phyloP scores from a whole-genome alignment of 2,329 filamentous ascomycete genomes.

The Alternaria conjuncta region DNA sequence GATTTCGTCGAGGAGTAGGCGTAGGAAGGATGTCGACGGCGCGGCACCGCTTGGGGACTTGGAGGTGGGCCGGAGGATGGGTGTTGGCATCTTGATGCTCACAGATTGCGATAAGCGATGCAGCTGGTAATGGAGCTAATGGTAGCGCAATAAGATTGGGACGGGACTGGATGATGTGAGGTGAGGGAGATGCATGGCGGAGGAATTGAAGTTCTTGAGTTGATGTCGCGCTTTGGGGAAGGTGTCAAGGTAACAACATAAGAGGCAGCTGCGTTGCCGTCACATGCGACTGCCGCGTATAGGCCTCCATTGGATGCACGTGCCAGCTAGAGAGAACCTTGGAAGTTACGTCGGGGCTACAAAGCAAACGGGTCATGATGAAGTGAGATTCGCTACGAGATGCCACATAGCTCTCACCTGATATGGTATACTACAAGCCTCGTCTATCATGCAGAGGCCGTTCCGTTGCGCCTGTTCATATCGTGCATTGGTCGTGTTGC shows the following conservation, averaged over 20 bases:
- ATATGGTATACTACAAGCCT: constrained; percentile 42
- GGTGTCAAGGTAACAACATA: background rate
- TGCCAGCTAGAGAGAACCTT: background rate
- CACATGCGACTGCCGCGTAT: background rate
- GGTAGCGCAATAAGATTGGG: constrained; percentile 10
- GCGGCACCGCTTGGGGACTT: constrained; percentile 8
- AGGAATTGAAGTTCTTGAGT: background rate
- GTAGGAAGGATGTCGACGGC: constrained; percentile 28
- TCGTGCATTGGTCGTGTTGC: constrained; percentile 27
- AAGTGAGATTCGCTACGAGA: constrained; percentile 33
- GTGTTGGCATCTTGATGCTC: constrained; percentile 38
- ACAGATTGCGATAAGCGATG: constrained; percentile 25
- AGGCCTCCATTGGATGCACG: background rate
- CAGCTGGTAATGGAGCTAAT: constrained; percentile 20
- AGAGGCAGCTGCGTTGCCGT: background rate
- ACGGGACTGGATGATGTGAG: constrained; percentile 2
- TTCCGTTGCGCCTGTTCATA: constrained; percentile 27
- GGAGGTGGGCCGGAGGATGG: constrained; percentile 14
- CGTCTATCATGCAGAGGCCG: constrained; percentile 35
- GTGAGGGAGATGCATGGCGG: background rate
- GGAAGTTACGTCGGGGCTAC: background rate
- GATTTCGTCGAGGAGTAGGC: constrained; percentile 38
- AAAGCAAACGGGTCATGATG: constrained; percentile 25
- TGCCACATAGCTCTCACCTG: constrained; percentile 36
- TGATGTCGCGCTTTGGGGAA: background rate